Evolutionary conservation across 176 grass and related monocot species (phyloP).

Genomic region (Musa schizocarpa): DNA sequence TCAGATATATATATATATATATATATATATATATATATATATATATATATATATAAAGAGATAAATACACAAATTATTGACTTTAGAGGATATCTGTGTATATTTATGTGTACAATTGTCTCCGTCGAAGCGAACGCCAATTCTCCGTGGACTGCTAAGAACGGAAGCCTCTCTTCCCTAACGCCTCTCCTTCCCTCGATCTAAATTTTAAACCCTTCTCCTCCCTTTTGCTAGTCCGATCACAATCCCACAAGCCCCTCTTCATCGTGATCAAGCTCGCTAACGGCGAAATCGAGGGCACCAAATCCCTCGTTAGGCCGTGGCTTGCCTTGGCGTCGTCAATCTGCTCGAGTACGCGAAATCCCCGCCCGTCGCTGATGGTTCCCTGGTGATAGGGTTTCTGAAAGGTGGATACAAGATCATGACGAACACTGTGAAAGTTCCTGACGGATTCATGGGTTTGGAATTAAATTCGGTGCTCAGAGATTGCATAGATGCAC

Average conservation of each 20-base stretch:
- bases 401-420: constrained; percentile 65
- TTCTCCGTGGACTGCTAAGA: background rate
- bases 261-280: constrained; percentile 48
- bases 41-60: too few species aligned
- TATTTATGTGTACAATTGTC: too few species aligned
- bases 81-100: too few species aligned
- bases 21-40: too few species aligned
- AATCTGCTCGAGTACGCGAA: background rate
- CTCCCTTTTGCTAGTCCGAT: constrained; percentile 36
- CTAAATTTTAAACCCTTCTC: background rate
- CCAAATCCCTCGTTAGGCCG: constrained; percentile 40
- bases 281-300: constrained; percentile 43
- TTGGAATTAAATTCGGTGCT: constrained; percentile 75
- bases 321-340: constrained; percentile 3
- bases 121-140: too few species aligned
- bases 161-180: background rate
- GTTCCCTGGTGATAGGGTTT: constrained; percentile 33
- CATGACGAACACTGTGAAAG: constrained; percentile 62
- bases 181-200: constrained; percentile 8
- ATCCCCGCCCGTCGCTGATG: constrained; percentile 26
- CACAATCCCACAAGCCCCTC: constrained; percentile 49
- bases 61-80: too few species aligned
- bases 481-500: constrained; percentile 45
- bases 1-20: too few species aligned
- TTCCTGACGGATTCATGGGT: constrained; percentile 75